Conservation (phyloP, 331 rosid genomes). For the Malus hybrid region DNA sequence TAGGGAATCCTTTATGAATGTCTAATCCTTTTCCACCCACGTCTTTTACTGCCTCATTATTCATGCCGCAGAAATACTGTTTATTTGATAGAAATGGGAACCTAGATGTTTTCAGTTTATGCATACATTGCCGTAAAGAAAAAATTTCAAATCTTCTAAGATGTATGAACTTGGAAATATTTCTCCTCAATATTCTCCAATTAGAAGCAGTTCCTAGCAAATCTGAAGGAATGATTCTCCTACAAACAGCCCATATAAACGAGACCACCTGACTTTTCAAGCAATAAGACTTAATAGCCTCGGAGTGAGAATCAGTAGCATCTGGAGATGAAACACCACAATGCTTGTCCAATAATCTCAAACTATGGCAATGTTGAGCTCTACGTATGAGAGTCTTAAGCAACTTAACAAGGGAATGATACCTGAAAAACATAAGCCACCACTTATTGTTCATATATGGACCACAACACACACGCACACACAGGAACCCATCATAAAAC, state of each 20-base stretch:
- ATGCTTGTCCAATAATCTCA: conserved; percentile 65
- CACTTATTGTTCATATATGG: neutral
- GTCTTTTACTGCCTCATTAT: conserved; percentile 16
- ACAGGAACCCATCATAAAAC: neutral
- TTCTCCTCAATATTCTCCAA: conserved; percentile 72
- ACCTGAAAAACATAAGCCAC: conserved; percentile 38
- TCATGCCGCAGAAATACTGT: conserved; percentile 28
- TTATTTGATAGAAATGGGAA: conserved; percentile 55
- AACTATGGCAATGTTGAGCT: conserved; percentile 41
- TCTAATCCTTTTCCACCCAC: conserved; percentile 13
- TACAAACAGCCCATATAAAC: conserved; percentile 85
- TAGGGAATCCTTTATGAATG: conserved; percentile 14
- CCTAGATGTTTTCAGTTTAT: conserved; percentile 46
- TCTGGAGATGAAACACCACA: conserved; percentile 41
- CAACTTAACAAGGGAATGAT: conserved; percentile 45
- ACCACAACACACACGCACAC: neutral
- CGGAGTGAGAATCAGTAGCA: conserved; percentile 25
- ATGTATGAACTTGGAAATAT: conserved; percentile 63
- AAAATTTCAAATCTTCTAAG: conserved; percentile 69
- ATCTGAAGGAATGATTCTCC: conserved; percentile 68
- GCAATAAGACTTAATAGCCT: conserved; percentile 44
- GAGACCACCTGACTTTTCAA: conserved; percentile 78
- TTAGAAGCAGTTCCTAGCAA: conserved; percentile 63
- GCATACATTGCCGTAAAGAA: conserved; percentile 61
- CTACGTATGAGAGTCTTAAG: conserved; percentile 55